These are phyloP conservation scores for Cladosporium sphaerospermum DNA, from an alignment of 2,329 filamentous ascomycete genomes.

Conservation along the genomic window DNA sequence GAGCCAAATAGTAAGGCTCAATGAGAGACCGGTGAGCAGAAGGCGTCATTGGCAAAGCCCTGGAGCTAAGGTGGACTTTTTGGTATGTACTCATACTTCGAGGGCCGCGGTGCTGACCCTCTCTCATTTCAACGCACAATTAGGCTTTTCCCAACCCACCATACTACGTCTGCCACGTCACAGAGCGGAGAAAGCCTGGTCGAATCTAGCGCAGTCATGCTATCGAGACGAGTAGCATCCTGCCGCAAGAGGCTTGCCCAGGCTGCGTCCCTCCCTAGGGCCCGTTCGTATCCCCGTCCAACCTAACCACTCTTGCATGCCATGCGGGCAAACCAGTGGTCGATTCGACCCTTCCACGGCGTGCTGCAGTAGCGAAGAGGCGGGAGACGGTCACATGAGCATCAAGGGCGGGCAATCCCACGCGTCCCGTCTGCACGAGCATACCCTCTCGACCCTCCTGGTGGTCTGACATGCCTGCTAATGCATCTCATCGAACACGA, in stretches of 20 bases:
- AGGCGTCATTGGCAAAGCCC: neutral
- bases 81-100: constrained; percentile 6
- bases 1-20: constrained; percentile 2
- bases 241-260: constrained; percentile 33
- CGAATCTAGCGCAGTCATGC: constrained; percentile 40
- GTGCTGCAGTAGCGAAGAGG: constrained; percentile 36
- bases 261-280: constrained; percentile 27
- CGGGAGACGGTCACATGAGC: constrained; percentile 32
- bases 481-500: constrained; percentile 40
- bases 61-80: constrained; percentile 1
- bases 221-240: constrained; percentile 16
- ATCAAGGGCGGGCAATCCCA: constrained; percentile 29
- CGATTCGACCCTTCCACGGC: constrained; percentile 39
- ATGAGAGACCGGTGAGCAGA: constrained; percentile 11
- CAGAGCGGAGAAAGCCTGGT: constrained; percentile 46
- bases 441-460: constrained; percentile 10
- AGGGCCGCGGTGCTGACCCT: constrained; percentile 7
- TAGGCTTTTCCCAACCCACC: constrained; percentile 27
- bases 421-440: constrained; percentile 20
- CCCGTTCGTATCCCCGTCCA: constrained; percentile 15
- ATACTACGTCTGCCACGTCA: constrained; percentile 46
- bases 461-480: constrained; percentile 27
- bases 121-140: constrained; percentile 12
- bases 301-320: constrained; percentile 16
- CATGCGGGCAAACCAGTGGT: constrained; percentile 38